phyloP scores from a whole-genome alignment of 257 asterid species.

The Mentha longifolia region DNA sequence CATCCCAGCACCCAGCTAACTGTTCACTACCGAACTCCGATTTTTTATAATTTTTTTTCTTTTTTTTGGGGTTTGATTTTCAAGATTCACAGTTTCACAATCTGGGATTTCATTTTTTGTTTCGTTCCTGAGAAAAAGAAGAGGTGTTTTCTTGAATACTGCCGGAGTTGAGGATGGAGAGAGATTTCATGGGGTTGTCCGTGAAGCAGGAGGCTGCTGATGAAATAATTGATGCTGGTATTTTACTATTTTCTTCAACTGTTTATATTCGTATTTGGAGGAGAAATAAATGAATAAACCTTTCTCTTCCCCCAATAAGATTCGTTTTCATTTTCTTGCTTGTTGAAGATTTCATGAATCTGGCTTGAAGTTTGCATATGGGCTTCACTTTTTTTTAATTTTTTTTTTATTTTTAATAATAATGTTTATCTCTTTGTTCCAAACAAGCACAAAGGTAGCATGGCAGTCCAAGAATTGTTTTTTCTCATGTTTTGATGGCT shows the following conservation, averaged over 20 bases:
- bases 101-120: slow-evolving; percentile 9
- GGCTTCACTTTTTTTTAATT: not conserved
- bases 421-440: slow-evolving; percentile 2
- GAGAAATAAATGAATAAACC: not conserved
- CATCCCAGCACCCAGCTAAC: slow-evolving; percentile 5
- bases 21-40: slow-evolving; percentile 15
- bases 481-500: not conserved
- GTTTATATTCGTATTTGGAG: not conserved
- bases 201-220: slow-evolving; percentile 65
- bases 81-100: not conserved
- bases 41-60: too few species aligned
- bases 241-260: slow-evolving; percentile 6
- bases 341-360: slow-evolving; percentile 21
- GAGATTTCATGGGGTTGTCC: slow-evolving; percentile 76
- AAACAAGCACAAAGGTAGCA: slow-evolving; percentile 17
- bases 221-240: slow-evolving; percentile 59
- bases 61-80: not conserved
- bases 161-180: slow-evolving; percentile 50
- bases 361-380: not conserved
- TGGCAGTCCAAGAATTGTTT: slow-evolving; percentile 15
- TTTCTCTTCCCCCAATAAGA: not conserved
- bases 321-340: not conserved
- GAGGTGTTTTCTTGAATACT: not conserved
- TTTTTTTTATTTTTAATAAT: not conserved
- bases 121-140: not conserved